phyloP scores from a whole-genome alignment of 306 rosid species.

The Gastrolobium villosum region DNA sequence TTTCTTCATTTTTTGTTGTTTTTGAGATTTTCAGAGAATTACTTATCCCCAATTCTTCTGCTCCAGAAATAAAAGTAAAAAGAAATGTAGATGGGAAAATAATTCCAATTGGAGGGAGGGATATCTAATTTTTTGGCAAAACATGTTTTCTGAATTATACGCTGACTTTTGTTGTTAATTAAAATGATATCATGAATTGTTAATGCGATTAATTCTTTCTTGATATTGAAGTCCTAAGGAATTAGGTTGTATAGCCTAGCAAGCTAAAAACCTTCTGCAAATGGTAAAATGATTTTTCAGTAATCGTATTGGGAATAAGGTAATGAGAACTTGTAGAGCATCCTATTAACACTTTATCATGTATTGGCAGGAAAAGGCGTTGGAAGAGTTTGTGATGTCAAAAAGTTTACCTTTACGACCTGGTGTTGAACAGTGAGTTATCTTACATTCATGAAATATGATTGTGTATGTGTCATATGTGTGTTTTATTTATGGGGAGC shows the following conservation, averaged over 20 bases:
- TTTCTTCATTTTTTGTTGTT: slow-evolving; percentile 31
- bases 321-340: slow-evolving; percentile 30
- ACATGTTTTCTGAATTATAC: slow-evolving; percentile 4
- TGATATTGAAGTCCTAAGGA: slow-evolving; percentile 30
- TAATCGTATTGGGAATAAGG: slow-evolving; percentile 35
- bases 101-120: not conserved
- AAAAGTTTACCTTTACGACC: slow-evolving; percentile 78
- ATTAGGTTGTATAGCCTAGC: slow-evolving; percentile 42
- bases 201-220: slow-evolving; percentile 17
- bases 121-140: not conserved
- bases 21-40: not conserved
- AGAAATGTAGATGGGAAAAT: not conserved
- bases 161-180: not conserved
- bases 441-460: slow-evolving; percentile 42
- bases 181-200: slow-evolving; percentile 19
- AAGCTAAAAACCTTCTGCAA: slow-evolving; percentile 36
- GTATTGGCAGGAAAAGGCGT: slow-evolving; percentile 72
- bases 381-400: slow-evolving; percentile 81
- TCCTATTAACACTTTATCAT: slow-evolving; percentile 46
- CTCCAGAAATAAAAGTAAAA: not conserved
- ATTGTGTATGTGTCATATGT: slow-evolving; percentile 25
- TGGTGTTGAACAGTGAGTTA: slow-evolving; percentile 90
- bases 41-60: slow-evolving; percentile 6
- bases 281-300: slow-evolving; percentile 16
- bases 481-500: slow-evolving; percentile 31